Base-by-base conservation (phyloP, 108 stramenopile genomes). In the Nitzschia putrida region DNA sequence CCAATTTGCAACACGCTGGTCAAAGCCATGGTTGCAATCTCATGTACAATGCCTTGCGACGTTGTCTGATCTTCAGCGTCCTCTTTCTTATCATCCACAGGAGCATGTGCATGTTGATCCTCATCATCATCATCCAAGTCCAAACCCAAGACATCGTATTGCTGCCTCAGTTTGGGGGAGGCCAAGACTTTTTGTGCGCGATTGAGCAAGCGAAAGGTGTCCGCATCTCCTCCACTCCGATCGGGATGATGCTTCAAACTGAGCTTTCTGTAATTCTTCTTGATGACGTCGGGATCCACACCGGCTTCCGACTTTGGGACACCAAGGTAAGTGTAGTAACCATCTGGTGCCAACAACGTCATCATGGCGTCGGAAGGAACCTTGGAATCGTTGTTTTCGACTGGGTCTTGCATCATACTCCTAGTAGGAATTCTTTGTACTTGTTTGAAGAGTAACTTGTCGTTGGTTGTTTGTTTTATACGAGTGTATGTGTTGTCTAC, bases 51-150 rank as follows among this genome's bases (percentile, higher is more conserved):
- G 0, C 79, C 80, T 57, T 90, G 83, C 49, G 60, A 56, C 7
- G 60, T 73, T 23, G 65, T 68, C 66, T 53, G 47, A 20, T 64
- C 56, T 50, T 54, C 73, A 3, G 8, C 56, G 9, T 3, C 74
- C 5, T 65, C 41, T 22, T 22, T 49, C 39, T 56, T 61, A 18
- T 52, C 68, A 57, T 65, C 68, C 25, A 57, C 49, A 2, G 59
- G 69, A 22, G 42, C 52, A 20, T 50, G 56, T 37, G 26, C 14
- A 29, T 58, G 43, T 23, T 78, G 34, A 23, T 75, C 77, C 26
- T 88, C 87, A 21, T 78, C 89, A 49, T 87, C 92, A 67, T 90
- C 92, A 25, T 93, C 89, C 66, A 94, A 75, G 79, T 94, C 92
- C 52, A 94, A 58, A 13, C 89, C 92, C 39, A 94, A 53, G 57